Base-by-base conservation (phyloP, 805 yeast genomes). In the Cyberlindnera petersonii region DNA sequence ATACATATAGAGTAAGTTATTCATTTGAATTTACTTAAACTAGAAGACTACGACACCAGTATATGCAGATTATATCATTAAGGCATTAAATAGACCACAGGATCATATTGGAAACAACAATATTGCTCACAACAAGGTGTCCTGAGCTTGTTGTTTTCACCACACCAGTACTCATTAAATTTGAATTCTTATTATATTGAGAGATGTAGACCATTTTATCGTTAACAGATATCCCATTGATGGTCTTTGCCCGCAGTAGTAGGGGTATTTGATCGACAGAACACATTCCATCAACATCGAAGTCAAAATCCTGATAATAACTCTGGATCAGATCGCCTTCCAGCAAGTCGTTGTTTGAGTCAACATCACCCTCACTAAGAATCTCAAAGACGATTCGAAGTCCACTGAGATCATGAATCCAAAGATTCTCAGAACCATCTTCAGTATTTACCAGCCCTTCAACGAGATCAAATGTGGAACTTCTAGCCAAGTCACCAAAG, bases 351-450 rank as follows among this genome's bases (percentile, higher is more conserved):
- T 75, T 75, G 17, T 42, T 42, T 1, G 58, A 34, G 45, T 78
- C 82, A 13, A 75, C 43, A 2, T 53, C 40, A 0, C 72, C 73
- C 1, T 60, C 50, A 7, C 40, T 42, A 16, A 78, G 43, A 17
- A 61, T 58, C 55, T 82, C 87, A 24, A 79, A 42, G 16, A 34
- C 34, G 11, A 42, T 24, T 6, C 78, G 59, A 5, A 73, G 46
- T 3, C 79, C 70, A 9, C 59, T 55, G 3, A 76, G 45, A 11
- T 43, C 40, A n/a, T 43, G 40, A 1, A 49, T 27, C 56, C 52
- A 49, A 5, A 40, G 6, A 26, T 44, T 40, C 9, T 13, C 26
- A 17, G 3, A n/a, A 11, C 16, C 30, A 6, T 16, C 31, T 1
- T 14, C n/a, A n/a, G n/a, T 6, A 11, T 16, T 22, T 2, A 24